Base-by-base conservation (phyloP, 1,139 yeast species). In the Pneumocystis carinii region DNA sequence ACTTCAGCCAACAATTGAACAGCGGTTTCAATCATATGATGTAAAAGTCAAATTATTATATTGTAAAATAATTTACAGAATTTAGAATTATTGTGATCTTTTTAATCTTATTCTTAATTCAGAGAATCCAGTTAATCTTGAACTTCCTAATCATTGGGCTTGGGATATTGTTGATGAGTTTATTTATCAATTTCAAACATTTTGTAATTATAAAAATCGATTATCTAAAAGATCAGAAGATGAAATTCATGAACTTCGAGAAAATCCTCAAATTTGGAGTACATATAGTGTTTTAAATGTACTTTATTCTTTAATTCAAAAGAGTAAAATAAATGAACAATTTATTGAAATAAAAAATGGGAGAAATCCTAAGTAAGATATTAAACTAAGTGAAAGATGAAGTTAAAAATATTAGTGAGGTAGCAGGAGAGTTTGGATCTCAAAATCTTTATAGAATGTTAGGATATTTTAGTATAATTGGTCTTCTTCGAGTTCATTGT, bases 91-190 rank as follows among this genome's bases (percentile, higher is more conserved):
- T 71, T 78, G 81, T 70, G 76, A 75, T 66, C 71, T 78, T 67
- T 79, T 79, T 73, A 78, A 78, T 70, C 71, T 75, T 66, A 73
- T 79, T 63, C 72, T 79, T 67, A 78, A 77, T 71, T 72, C 75
- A 58, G 76, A 75, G 63, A 76, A 74, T 35, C 79, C 80, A 38
- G 76, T 74, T 27, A 81, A 78, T 68, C 42, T 57, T 57, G 42
- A 57, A 29, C 70, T 79, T 61, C 81, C 82, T 61, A 74, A 73
- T 66, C 74, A 76, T 68, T 79, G 81, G 81, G 73, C 77, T 39
- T 79, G 81, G 81, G 81, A 79, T 64, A 77, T 79, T 66, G 74
- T 79, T 67, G 82, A 79, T 66, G 82, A 79, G 71, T 79, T 79
- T 70, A 78, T 79, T 68, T 79, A 79, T 69, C 82, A 79, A 70